Evolutionary conservation across 192 early-diverging fungal species (phyloP), one percentile per base, ranked within the genome.

Genomic region (Linnemannia exigua): DNA sequence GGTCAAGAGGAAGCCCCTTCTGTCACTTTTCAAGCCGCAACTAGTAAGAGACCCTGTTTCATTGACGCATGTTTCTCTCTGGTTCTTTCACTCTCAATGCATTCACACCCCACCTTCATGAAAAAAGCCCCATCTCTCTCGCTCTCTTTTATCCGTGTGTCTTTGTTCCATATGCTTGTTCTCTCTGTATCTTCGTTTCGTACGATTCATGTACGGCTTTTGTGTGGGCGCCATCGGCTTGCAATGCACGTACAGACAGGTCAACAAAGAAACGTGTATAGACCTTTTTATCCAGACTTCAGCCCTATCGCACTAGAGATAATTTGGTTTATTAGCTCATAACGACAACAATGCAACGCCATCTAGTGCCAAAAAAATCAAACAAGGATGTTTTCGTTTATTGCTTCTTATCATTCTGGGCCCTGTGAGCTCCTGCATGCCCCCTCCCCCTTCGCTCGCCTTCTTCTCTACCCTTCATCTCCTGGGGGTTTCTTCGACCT

Each of bases 1-100:
- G n/a, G n/a, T n/a, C 12, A 63, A 16, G 4, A 14, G 28, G 28
- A 28, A 25, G 28, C 25, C 58, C 58, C 51, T 61, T 7, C 28
- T 61, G 12, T 31, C 58, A 25, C 4, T 1, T n/a, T n/a, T n/a
- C n/a, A n/a, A n/a, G n/a, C n/a, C n/a, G n/a, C n/a, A n/a, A n/a
- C n/a, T n/a, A n/a, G n/a, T n/a, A n/a, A n/a, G n/a, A n/a, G n/a
- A n/a, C n/a, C n/a, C 2, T 1, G 28, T 31, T 63, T 33, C 58
- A 63, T 61, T 28, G 54, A 61, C 54, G 25, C 25, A 61, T 61
- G 54, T 61, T n/a, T 61, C 54, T 50, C 54, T 61, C 54, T 50
- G 48, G 6, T 14, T n/a, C 25, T 7, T 61, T 0, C 54, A 61
- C 58, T 25, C 28, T 4, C 9, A 19, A 54, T 54, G 19, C 51